Base-by-base conservation (phyloP, 352 stramenopile species). In the Globisporangium barbulae region DNA sequence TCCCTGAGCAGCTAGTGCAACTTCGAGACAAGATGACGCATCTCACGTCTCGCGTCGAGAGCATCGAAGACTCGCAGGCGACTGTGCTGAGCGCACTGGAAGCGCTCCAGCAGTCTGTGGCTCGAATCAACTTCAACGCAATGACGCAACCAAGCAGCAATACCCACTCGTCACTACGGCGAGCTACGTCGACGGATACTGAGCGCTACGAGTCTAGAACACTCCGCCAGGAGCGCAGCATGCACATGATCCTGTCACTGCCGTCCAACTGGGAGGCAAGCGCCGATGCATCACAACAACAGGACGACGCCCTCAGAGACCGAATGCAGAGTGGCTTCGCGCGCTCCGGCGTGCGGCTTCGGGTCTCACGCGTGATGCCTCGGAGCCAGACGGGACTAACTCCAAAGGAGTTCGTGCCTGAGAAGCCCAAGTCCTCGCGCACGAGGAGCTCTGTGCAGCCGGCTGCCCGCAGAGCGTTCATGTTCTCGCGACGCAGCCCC, bases 221-320 rank as follows among this genome's bases (percentile, higher is more conserved):
- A 13, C 49, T 55, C n/a, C 49, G 28, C 25, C 49, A 39, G 31
- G 25, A 41, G 49, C 15, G 49, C 28, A 55, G 2, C 3, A 55
- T 55, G 28, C 49, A 22, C 28, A 55, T 39, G 49, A 39, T 55
- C 30, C 49, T 55, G 49, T 39, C 49, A 17, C 49, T 55, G 28
- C 49, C 28, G 19, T 21, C 28, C 19, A 31, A 17, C 17, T 55
- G 49, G 49, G 49, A 55, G 49, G 5, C 33, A 25, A 12, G 49
- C 28, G 28, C 13, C 1, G 13, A 55, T 5, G 49, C 8, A 1
- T 1, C 25, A 39, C 28, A 55, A 4, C 28, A 55, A 1, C 15
- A 21, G 25, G 49, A 3, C 4, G 25, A 55, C 6, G 17, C n/a
- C 21, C 10, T 28, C 4, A 6, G 15, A 37, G 49, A 39, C 10